phyloP scores from a whole-genome alignment of 139 green algal genomes.

The Coelastrella sp. region DNA sequence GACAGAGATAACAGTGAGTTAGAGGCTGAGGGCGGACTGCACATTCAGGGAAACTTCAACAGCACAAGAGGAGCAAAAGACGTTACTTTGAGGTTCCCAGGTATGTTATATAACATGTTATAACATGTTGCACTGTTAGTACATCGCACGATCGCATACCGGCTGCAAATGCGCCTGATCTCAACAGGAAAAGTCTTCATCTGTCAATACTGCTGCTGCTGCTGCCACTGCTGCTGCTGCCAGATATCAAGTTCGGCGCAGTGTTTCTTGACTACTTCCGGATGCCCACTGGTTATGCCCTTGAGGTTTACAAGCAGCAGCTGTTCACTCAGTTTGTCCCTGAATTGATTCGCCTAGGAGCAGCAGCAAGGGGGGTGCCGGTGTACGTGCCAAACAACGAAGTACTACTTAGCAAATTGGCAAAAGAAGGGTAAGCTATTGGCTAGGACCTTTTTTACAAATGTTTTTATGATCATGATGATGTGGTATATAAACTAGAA shows the following conservation, averaged over 20 bases:
- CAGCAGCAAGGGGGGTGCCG: not conserved
- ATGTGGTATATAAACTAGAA: not conserved
- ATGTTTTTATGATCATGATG: not conserved
- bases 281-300: slow-evolving; percentile 14
- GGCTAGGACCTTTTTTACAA: not conserved
- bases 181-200: no score
- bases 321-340: slow-evolving; percentile 35
- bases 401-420: slow-evolving; percentile 15
- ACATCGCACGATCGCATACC: no score
- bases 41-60: slow-evolving; percentile 39
- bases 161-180: no score
- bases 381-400: slow-evolving; percentile 30
- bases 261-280: slow-evolving; percentile 45
- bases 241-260: slow-evolving; percentile 24
- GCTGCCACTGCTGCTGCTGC: not conserved
- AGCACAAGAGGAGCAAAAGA: slow-evolving; percentile 1
- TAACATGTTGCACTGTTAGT: no score
- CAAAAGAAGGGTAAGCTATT: not conserved
- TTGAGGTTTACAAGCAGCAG: slow-evolving; percentile 23
- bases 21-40: not conserved
- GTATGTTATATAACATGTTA: not conserved
- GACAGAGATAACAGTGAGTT: not conserved
- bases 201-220: not conserved
- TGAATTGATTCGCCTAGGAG: not conserved
- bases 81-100: not conserved